phyloP scores from a whole-genome alignment of 1,139 yeast genomes.

The Oligophagozyma castellii region DNA sequence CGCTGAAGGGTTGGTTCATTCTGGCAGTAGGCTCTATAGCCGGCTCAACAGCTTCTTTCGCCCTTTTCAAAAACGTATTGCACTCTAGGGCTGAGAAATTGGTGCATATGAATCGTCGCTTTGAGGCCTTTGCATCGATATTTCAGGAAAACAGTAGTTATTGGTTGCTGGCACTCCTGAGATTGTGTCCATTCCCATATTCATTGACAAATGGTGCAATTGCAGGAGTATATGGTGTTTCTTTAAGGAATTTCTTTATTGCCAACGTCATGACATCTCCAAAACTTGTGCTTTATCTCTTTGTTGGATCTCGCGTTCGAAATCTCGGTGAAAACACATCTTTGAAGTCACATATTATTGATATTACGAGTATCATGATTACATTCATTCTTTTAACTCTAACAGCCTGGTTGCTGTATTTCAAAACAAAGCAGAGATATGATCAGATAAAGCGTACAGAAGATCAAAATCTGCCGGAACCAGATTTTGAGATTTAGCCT shows the following conservation, averaged over 20 bases:
- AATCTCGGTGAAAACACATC: conserved; percentile 52
- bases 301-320: conserved; percentile 67
- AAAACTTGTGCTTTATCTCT: conserved; percentile 60
- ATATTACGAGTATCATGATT: conserved; percentile 45
- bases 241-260: conserved; percentile 43
- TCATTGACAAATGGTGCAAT: conserved; percentile 86
- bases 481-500: conserved; percentile 2
- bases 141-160: conserved; percentile 58
- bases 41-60: conserved; percentile 65
- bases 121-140: conserved; percentile 65
- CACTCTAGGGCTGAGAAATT: conserved; percentile 43
- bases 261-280: conserved; percentile 76
- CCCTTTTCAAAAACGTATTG: conserved; percentile 50
- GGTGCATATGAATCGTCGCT: conserved; percentile 40
- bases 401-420: conserved; percentile 63
- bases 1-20: conserved; percentile 60
- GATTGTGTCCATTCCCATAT: conserved; percentile 88
- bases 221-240: conserved; percentile 69
- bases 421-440: conserved; percentile 31
- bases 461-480: conserved; percentile 1
- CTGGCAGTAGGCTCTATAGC: conserved; percentile 53
- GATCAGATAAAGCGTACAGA: conserved; percentile 17
- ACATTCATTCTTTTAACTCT: conserved; percentile 43
- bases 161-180: conserved; percentile 50
- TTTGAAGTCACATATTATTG: conserved; percentile 40